Evolutionary conservation across 2,329 filamentous ascomycete species (phyloP), one percentile per base, ranked within the genome.

Genomic region (Diaporthe ampelina): DNA sequence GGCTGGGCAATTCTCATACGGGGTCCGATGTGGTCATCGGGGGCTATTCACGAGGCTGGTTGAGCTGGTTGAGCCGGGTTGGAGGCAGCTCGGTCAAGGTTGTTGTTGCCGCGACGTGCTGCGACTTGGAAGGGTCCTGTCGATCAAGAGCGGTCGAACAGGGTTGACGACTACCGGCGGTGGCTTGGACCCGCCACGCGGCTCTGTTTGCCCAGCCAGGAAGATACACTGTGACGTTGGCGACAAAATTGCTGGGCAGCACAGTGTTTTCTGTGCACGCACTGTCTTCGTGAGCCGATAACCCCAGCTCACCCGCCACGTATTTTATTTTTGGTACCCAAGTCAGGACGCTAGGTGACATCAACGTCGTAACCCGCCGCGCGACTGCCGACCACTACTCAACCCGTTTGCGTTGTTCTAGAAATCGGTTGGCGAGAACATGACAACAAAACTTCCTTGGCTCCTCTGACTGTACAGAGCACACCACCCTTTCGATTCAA

Each of bases 161-260:
- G 57, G 69, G 56, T 59, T 54, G 29, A 58, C 40, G 69, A 52
- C 40, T 40, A 37, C 73, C 26, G 65, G 63, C 57, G 54, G 73
- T 73, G 63, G 74, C 71, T 70, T 52, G 43, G 50, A 52, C 35
- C 61, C 68, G 74, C 74, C 74, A 71, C 72, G 72, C 74, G 74
- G 68, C 72, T 72, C 56, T 69, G 56, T 57, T n/a, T 67, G 37
- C 15, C 21, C 32, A 26, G 5, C 15, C 7, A 3, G 7, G 10
- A 0, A 17, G 50, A 3, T 26, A 26, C 71, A 75, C 74, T 73
- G 71, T 73, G n/a, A 11, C 0, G 7, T n/a, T 0, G 11, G 10
- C 7, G 1, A 1, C 6, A 2, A 9, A 8, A 10, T 1, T 13
- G 56, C 45, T 19, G 58, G 5, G 1, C 5, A 13, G 24, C n/a